A percentile compares a stretch with the other conserved stretches of the same genome.
Evolutionary conservation across 2,329 filamentous ascomycete genomes (phyloP).

Genomic region (Emmonsiellopsis sp.): DNA sequence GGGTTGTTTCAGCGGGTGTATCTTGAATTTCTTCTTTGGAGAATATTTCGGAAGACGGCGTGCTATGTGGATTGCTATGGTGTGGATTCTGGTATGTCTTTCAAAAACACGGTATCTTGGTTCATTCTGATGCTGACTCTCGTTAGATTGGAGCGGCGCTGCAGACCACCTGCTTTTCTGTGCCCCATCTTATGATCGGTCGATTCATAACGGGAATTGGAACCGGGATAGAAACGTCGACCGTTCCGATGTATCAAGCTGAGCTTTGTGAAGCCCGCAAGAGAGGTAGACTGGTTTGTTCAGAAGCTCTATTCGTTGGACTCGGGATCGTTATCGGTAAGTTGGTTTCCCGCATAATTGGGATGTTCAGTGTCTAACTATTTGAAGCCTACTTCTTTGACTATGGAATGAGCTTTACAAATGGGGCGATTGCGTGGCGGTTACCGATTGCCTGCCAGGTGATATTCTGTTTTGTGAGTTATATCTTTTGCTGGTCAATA

Average conservation of each 20-base stretch:
- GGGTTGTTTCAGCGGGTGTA: constrained; percentile 31
- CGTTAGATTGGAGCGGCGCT: constrained; percentile 26
- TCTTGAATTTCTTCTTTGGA: constrained; percentile 23
- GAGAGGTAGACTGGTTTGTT: constrained; percentile 36
- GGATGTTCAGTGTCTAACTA: background rate
- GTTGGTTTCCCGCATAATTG: background rate
- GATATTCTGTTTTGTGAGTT: constrained; percentile 29
- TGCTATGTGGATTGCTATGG: constrained; percentile 28
- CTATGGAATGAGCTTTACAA: constrained; percentile 27
- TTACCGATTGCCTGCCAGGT: constrained; percentile 40
- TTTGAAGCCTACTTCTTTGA: constrained; percentile 17
- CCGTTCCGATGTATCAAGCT: constrained; percentile 35
- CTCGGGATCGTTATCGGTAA: constrained; percentile 27
- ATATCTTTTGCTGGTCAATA: background rate
- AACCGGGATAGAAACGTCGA: constrained; percentile 36
- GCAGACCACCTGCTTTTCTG: constrained; percentile 25
- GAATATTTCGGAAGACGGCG: constrained; percentile 24
- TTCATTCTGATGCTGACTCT: background rate
- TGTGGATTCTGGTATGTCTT: constrained; percentile 20
- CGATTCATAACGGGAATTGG: constrained; percentile 44
- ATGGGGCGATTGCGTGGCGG: constrained; percentile 38
- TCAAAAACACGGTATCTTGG: background rate
- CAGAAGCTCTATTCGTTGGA: constrained; percentile 31
- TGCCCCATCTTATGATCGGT: constrained; percentile 31
- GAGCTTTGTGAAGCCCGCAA: constrained; percentile 38